Evolutionary conservation across 129 eudicot genomes (phyloP).

Genomic region (Lactuca saligna): DNA sequence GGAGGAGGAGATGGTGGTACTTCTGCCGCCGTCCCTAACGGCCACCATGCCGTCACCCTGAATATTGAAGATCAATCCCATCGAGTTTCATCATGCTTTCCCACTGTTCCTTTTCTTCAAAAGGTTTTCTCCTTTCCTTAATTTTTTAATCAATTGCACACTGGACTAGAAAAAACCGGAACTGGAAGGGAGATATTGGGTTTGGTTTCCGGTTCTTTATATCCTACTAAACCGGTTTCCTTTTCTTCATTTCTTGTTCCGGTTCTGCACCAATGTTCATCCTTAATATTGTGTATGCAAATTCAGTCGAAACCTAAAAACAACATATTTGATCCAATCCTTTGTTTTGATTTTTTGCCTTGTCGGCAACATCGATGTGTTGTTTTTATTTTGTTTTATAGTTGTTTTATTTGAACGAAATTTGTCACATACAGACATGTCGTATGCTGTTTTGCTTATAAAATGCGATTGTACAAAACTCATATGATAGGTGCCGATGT

Average conservation of each 20-base stretch:
- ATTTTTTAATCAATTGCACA: not conserved
- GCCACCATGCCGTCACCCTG: slow-evolving; percentile 26
- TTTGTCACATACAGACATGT: not conserved
- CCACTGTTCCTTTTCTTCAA: slow-evolving; percentile 28
- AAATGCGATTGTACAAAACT: not conserved
- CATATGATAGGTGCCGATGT: slow-evolving; percentile 1
- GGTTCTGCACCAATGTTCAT: no score
- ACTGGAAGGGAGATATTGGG: no score
- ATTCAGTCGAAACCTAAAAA: not conserved
- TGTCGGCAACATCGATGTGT: not conserved
- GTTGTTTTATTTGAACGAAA: not conserved
- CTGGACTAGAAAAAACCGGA: no score
- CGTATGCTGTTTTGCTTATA: not conserved
- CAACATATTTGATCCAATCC: not conserved
- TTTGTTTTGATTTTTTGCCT: not conserved
- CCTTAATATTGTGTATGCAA: not conserved
- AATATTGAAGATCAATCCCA: slow-evolving; percentile 25
- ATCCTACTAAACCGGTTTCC: no score
- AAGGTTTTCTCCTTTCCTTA: slow-evolving; percentile 14
- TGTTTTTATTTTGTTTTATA: not conserved
- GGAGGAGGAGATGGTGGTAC: slow-evolving; percentile 15
- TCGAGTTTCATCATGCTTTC: slow-evolving; percentile 21
- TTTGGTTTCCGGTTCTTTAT: no score
- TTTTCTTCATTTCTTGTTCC: no score
- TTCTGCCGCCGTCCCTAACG: slow-evolving; percentile 5